Percentiles rank a stretch among this genome's conserved stretches.
phyloP scores from a whole-genome alignment of 2,329 filamentous ascomycete genomes.

The Phialemoniopsis sp. region DNA sequence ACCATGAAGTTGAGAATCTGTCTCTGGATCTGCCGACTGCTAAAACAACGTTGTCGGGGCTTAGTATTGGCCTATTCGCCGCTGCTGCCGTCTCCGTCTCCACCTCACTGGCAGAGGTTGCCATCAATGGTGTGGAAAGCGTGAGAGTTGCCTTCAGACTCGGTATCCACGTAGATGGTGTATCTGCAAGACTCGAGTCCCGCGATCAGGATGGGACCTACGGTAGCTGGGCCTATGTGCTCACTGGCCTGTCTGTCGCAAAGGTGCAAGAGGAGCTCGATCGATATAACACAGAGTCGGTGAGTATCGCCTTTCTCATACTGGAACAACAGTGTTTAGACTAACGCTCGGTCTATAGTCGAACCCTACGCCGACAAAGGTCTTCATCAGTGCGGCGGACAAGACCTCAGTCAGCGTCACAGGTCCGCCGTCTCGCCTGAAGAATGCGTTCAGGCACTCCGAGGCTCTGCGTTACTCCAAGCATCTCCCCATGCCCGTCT shows the following conservation, averaged over 20 bases:
- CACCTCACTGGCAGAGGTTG: constrained; percentile 28
- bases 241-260: constrained; percentile 22
- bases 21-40: too few relatives aligned
- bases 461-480: constrained; percentile 24
- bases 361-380: constrained; percentile 21
- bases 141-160: constrained; percentile 40
- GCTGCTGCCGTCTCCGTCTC: constrained; percentile 36
- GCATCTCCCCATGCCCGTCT: constrained; percentile 27
- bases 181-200: constrained; percentile 36
- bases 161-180: constrained; percentile 34
- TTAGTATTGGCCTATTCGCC: constrained; percentile 40
- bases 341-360: constrained; percentile 6
- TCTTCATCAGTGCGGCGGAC: constrained; percentile 33
- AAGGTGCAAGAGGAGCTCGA: constrained; percentile 33
- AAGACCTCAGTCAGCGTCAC: constrained; percentile 28
- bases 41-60: too few relatives aligned
- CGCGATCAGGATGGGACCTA: constrained; percentile 14
- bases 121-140: constrained; percentile 32
- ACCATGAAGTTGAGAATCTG: constrained; percentile 16
- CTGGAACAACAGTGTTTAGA: not conserved
- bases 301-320: not conserved
- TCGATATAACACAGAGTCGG: constrained; percentile 16
- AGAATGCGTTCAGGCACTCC: constrained; percentile 17
- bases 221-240: constrained; percentile 36
- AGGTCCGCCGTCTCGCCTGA: constrained; percentile 27